These are phyloP conservation scores for Cyclotella kingstonii DNA, from an alignment of 108 stramenopile genomes.

Conservation along the genomic window DNA sequence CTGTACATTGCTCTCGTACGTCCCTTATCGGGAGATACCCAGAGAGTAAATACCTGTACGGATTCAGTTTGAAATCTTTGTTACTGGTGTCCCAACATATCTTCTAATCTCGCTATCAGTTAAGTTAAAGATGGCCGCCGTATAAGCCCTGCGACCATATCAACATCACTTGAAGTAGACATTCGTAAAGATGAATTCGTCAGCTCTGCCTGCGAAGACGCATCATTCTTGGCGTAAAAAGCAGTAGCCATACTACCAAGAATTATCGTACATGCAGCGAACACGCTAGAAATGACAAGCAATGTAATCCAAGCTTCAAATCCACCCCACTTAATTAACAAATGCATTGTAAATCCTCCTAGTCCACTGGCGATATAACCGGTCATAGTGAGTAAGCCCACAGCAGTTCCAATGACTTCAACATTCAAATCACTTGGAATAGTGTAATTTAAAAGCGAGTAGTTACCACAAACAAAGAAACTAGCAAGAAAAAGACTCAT, in stretches of 20 bases:
- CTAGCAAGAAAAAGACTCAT: neutral
- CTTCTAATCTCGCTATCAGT: too few relatives aligned
- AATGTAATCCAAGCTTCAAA: neutral
- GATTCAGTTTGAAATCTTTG: too few relatives aligned
- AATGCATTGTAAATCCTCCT: slow-evolving; percentile 5
- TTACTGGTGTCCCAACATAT: too few relatives aligned
- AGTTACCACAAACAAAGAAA: slow-evolving; percentile 7
- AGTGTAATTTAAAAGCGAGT: slow-evolving; percentile 3
- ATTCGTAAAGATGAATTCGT: neutral
- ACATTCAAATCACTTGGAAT: slow-evolving; percentile 1
- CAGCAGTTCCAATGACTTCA: slow-evolving; percentile 2
- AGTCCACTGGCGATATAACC: slow-evolving; percentile 6
- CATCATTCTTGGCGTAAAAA: neutral
- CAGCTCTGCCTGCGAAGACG: neutral
- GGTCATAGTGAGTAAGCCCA: slow-evolving; percentile 3
- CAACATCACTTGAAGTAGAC: slow-evolving; percentile 1
- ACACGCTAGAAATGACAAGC: neutral
- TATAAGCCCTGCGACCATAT: neutral
- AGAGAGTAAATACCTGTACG: too few relatives aligned
- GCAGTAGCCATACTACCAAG: neutral
- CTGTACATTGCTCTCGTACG: too few relatives aligned
- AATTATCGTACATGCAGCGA: slow-evolving; percentile 4
- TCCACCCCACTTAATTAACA: slow-evolving; percentile 1
- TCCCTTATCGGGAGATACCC: too few relatives aligned
- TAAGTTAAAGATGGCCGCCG: too few relatives aligned